phyloP scores from a whole-genome alignment of 2,329 filamentous ascomycete species.

The Ustulina deusta region DNA sequence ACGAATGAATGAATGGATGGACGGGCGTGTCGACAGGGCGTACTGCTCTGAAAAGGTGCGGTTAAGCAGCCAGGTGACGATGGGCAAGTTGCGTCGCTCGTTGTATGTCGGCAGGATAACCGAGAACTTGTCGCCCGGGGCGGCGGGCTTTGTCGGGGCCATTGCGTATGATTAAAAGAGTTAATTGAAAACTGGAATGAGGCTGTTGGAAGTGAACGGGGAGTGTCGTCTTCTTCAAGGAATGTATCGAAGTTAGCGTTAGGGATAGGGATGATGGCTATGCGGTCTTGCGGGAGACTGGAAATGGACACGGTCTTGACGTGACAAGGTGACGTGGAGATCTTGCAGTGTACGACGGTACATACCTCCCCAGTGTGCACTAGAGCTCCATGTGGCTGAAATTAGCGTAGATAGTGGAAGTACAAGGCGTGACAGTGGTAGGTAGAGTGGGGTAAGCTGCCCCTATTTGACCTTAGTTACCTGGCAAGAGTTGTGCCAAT shows the following conservation, averaged over 20 bases:
- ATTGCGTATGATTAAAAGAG: slow-evolving; percentile 51
- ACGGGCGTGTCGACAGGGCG: slow-evolving; percentile 46
- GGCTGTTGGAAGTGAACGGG: slow-evolving; percentile 20
- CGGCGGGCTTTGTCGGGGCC: slow-evolving; percentile 58
- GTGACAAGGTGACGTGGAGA: slow-evolving; percentile 18
- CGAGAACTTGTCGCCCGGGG: slow-evolving; percentile 82
- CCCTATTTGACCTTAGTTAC: slow-evolving; percentile 15
- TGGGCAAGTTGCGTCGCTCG: slow-evolving; percentile 95
- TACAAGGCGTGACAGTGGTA: not conserved
- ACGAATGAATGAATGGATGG: too few species aligned
- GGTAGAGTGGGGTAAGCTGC: slow-evolving; percentile 3
- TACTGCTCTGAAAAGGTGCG: slow-evolving; percentile 91
- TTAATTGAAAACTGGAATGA: slow-evolving; percentile 23
- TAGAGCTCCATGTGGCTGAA: not conserved
- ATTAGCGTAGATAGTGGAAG: too few species aligned
- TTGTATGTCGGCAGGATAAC: slow-evolving; percentile 99
- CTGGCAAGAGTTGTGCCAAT: not conserved
- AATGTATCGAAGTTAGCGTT: slow-evolving; percentile 48
- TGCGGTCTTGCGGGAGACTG: slow-evolving; percentile 14
- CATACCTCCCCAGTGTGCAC: not conserved
- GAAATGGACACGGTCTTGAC: slow-evolving; percentile 44
- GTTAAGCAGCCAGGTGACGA: slow-evolving; percentile 94
- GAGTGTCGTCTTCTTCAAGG: slow-evolving; percentile 40
- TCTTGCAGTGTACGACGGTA: not conserved
- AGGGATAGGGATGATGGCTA: slow-evolving; percentile 28